phyloP scores from a whole-genome alignment of 768 basidiomycete species.

The Serendipita sp. region DNA sequence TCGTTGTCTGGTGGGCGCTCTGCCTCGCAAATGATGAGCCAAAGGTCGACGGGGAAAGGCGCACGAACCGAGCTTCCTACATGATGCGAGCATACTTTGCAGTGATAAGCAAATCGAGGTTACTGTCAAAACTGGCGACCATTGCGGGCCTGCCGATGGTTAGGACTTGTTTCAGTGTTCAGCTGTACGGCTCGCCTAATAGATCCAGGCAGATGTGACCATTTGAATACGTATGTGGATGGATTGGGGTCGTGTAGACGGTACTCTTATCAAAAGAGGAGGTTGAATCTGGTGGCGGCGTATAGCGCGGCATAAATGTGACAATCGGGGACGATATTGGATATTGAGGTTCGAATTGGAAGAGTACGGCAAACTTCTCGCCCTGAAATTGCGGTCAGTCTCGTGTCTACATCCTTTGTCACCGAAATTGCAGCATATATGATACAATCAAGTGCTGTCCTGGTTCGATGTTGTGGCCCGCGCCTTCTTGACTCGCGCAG shows the following conservation, averaged over 20 bases:
- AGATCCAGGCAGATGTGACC: conserved; percentile 84
- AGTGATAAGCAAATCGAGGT: conserved; percentile 68
- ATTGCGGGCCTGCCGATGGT: neutral
- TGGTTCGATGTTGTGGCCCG: too few species aligned
- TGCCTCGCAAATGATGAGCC: neutral
- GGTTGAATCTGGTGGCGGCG: conserved; percentile 53
- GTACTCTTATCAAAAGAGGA: conserved; percentile 21
- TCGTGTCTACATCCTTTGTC: too few species aligned
- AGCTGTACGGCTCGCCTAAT: conserved; percentile 87
- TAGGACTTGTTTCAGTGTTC: conserved; percentile 27
- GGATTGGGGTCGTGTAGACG: conserved; percentile 9
- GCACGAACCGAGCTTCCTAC: conserved; percentile 40
- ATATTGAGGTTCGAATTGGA: conserved; percentile 66
- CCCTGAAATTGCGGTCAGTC: conserved; percentile 26
- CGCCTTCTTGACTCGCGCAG: too few species aligned
- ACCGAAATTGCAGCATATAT: too few species aligned
- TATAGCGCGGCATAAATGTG: conserved; percentile 57
- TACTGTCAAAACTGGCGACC: conserved; percentile 20
- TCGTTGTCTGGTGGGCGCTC: conserved; percentile 42
- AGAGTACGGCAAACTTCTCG: conserved; percentile 62
- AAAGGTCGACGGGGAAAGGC: conserved; percentile 2
- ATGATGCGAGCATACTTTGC: conserved; percentile 85
- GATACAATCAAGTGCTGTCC: too few species aligned
- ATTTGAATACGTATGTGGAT: conserved; percentile 72
- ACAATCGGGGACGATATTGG: conserved; percentile 82